Percentiles rank a stretch among this genome's conserved stretches.
phyloP scores from a whole-genome alignment of 2,329 filamentous ascomycete species.

The Talaromyces sp. region DNA sequence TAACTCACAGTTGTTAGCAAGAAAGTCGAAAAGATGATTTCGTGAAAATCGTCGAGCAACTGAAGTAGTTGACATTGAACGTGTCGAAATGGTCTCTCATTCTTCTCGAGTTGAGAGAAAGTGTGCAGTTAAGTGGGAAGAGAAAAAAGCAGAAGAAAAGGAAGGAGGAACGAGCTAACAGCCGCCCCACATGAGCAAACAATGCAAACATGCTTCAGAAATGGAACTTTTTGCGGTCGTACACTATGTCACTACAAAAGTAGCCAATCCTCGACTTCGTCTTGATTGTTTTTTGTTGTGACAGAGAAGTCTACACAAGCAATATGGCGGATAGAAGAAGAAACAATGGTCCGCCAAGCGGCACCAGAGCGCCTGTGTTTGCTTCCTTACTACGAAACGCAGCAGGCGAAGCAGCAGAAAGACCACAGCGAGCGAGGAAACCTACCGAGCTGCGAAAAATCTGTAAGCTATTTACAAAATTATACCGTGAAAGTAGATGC shows the following conservation, averaged over 20 bases:
- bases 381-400: constrained; percentile 44
- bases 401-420: constrained; percentile 46
- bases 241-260: background rate
- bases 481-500: constrained; percentile 14
- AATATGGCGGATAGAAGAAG: constrained; percentile 79
- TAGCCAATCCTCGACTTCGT: background rate
- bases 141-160: constrained; percentile 13
- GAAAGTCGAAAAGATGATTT: background rate
- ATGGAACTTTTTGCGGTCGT: constrained; percentile 36
- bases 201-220: constrained; percentile 35
- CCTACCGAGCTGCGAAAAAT: constrained; percentile 76
- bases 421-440: constrained; percentile 57
- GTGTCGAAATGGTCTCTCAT: background rate
- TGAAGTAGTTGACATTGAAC: background rate
- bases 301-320: constrained; percentile 32
- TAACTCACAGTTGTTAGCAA: constrained; percentile 13
- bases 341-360: constrained; percentile 79
- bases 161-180: constrained; percentile 24
- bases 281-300: background rate
- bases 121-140: constrained; percentile 9
- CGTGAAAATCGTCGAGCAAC: background rate
- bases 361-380: constrained; percentile 71
- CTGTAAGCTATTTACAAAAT: constrained; percentile 55
- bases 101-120: background rate
- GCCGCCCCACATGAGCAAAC: constrained; percentile 30